Base-by-base conservation (phyloP, 1,139 yeast genomes). In the Yamadazyma siamensis region DNA sequence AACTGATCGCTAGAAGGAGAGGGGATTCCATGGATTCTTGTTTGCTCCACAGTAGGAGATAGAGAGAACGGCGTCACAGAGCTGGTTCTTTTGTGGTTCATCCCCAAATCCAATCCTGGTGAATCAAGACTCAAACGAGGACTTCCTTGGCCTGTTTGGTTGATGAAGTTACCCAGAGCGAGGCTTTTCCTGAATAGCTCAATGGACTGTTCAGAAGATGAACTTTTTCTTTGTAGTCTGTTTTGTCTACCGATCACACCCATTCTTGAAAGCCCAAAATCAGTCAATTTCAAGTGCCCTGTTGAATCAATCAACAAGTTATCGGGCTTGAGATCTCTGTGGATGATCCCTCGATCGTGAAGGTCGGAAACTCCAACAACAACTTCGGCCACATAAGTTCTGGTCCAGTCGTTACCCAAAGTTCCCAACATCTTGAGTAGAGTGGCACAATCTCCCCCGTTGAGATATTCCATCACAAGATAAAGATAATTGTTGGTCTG, bases 371-470 rank as follows among this genome's bases (percentile, higher is more conserved):
- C 94, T 1, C 96, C 96, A 16, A 86, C 80, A 16, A 89, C 78
- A 2, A 88, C 88, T 52, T 94, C 98, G 0, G 96, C 91, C 36
- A 87, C 74, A 47, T 91, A 94, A 42, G 84, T 71, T 39, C 73
- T 78, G 0, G 94, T 81, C 98, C 98, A 91, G 35, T 80, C 83
- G 33, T 85, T 80, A 2, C 95, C 86, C 23, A 86, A 60, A 2
- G 82, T 80, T 0, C 94, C 95, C 53, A 89, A 65, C 55, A 79
- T 78, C 45, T 86, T 85, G 19, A 94, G 62, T 29, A 94, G 62
- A 0, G 95, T 83, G 0, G 96, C 94, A 51, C 94, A 77, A 55
- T 94, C 99, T 17, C 99, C 99, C 23, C 98, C 98, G 45, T 85
- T 87, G 28, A 91, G 64, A 52, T 88, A 94, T 54, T 94, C 98